phyloP scores from a whole-genome alignment of 805 yeast species.

The Sugiyamaella lignohabitans region DNA sequence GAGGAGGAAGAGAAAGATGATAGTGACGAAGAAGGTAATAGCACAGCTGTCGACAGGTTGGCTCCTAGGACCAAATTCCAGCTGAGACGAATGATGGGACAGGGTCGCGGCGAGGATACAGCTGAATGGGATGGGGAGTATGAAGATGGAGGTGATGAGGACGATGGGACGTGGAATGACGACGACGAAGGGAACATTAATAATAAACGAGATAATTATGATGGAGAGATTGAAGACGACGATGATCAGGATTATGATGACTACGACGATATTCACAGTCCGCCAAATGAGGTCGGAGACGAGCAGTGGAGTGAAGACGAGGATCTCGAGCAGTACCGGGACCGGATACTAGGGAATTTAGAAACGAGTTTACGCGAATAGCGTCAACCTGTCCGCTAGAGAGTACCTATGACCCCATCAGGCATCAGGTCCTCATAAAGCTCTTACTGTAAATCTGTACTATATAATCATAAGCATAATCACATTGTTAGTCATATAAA shows the following conservation, averaged over 20 bases:
- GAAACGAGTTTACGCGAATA: constrained; percentile 9
- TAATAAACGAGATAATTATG: constrained; percentile 4
- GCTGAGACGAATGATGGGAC: constrained; percentile 3
- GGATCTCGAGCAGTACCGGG: constrained; percentile 20
- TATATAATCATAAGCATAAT: background rate
- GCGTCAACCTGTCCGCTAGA: background rate
- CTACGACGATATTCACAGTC: constrained; percentile 14
- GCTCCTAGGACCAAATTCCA: constrained; percentile 1
- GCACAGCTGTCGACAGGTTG: constrained; percentile 6
- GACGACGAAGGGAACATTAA: background rate
- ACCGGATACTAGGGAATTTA: constrained; percentile 16
- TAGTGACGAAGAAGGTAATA: constrained; percentile 32
- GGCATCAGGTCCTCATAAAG: background rate
- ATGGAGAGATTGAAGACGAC: constrained; percentile 13
- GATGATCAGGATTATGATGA: constrained; percentile 3
- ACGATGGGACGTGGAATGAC: background rate
- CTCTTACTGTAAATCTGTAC: too few species aligned
- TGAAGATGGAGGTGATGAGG: background rate
- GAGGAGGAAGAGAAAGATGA: constrained; percentile 33
- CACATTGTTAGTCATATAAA: background rate
- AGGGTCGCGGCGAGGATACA: constrained; percentile 34
- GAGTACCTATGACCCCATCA: background rate
- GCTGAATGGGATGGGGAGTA: constrained; percentile 20
- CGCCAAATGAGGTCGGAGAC: constrained; percentile 11
- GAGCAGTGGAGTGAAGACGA: constrained; percentile 27